phyloP scores from a whole-genome alignment of 2,329 filamentous ascomycete species.

The Coccinonectria pachysandricola region DNA sequence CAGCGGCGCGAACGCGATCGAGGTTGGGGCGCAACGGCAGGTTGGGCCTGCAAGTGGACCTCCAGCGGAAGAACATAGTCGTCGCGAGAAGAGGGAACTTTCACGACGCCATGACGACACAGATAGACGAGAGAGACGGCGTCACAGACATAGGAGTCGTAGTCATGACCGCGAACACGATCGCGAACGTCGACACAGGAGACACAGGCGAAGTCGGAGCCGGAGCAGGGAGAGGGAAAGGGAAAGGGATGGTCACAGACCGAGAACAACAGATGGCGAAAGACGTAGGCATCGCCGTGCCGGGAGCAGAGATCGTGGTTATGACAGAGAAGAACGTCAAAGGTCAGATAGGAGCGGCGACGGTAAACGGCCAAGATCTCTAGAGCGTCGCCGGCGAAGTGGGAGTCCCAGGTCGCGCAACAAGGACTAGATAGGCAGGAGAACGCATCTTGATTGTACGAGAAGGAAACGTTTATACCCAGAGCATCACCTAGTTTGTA shows the following conservation, averaged over 20 bases:
- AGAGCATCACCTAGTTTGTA: too few relatives aligned
- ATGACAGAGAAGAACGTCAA: too few relatives aligned
- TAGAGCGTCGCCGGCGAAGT: background rate
- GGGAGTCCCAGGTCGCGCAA: background rate
- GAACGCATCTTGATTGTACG: too few relatives aligned
- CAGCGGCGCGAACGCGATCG: conserved; percentile 58
- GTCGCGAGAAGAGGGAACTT: conserved; percentile 19
- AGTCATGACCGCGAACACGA: conserved; percentile 19
- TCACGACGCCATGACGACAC: conserved; percentile 22
- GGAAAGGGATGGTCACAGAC: conserved; percentile 1
- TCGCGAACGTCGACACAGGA: conserved; percentile 20
- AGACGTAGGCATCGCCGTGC: too few relatives aligned
- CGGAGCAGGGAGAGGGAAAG: conserved; percentile 8
- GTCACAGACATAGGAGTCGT: conserved; percentile 28
- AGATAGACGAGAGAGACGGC: conserved; percentile 22
- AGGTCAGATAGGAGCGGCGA: too few relatives aligned
- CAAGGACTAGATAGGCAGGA: background rate
- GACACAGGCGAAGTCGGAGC: conserved; percentile 24
- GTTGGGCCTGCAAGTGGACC: conserved; percentile 19
- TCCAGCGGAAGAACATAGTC: conserved; percentile 14
- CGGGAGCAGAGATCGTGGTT: conserved; percentile 13
- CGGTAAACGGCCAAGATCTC: background rate
- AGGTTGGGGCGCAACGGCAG: conserved; percentile 36
- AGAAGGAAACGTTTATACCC: too few relatives aligned
- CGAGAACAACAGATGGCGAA: background rate